Conservation (phyloP, 2,329 filamentous ascomycete species). For the Aurifilum marmelostoma region DNA sequence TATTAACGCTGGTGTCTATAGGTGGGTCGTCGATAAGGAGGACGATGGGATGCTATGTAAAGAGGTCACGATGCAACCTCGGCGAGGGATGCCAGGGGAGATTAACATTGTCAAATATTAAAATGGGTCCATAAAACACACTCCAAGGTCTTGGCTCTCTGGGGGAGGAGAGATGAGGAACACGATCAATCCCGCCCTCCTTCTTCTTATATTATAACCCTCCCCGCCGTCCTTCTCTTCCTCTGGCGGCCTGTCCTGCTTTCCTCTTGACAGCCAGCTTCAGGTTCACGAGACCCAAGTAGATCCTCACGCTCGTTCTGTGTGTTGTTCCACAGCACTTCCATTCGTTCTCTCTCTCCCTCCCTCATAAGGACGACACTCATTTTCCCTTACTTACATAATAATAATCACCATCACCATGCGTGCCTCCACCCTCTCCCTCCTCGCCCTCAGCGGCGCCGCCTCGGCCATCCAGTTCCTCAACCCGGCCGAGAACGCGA, state of each 20-base stretch:
- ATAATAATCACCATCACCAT: conserved; percentile 2
- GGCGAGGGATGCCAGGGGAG: background rate
- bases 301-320: background rate
- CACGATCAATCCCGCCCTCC: background rate
- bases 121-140: background rate
- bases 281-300: background rate
- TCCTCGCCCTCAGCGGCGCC: conserved; percentile 35
- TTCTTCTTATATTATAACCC: background rate
- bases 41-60: background rate
- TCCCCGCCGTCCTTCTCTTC: background rate
- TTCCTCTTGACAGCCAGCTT: background rate
- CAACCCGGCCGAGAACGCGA: conserved; percentile 41
- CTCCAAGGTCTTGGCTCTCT: background rate
- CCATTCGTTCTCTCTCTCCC: background rate
- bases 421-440: background rate
- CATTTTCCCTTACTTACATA: background rate
- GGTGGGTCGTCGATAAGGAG: conserved; percentile 2
- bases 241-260: background rate
- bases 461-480: conserved; percentile 39
- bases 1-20: conserved; percentile 1
- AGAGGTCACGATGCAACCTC: background rate
- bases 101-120: conserved; percentile 4
- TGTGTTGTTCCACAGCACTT: background rate
- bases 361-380: background rate
- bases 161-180: background rate